Percentiles rank a stretch among this genome's conserved stretches.
These are phyloP conservation scores for Termitomyces sp. DNA, from an alignment of 1,284 basidiomycete species.

Conservation along the genomic window DNA sequence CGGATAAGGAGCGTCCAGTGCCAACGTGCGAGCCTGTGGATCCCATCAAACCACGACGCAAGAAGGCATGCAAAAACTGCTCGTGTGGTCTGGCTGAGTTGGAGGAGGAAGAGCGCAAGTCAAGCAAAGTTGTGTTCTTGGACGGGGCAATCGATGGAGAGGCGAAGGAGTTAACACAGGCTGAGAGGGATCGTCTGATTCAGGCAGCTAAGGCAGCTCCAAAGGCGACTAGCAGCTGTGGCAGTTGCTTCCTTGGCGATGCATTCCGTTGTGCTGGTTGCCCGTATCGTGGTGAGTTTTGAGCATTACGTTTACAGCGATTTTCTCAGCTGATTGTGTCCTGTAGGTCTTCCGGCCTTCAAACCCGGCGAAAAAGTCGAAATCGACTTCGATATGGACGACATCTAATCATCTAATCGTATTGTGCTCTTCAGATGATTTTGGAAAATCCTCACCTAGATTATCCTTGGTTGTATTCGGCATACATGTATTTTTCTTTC, in stretches of 20 bases:
- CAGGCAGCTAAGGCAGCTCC: conserved; percentile 62
- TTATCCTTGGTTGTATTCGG: not conserved
- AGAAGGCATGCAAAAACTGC: conserved; percentile 93
- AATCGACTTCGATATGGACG: conserved; percentile 82
- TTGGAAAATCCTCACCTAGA: not conserved
- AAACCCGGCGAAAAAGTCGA: conserved; percentile 98
- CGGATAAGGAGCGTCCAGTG: conserved; percentile 65
- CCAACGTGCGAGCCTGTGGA: conserved; percentile 62
- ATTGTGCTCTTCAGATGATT: not conserved
- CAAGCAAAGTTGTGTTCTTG: conserved; percentile 60
- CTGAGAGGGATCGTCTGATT: conserved; percentile 60
- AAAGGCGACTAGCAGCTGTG: conserved; percentile 93
- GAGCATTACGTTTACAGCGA: conserved; percentile 7
- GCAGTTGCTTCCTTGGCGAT: conserved; percentile 97
- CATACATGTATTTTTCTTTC: not conserved
- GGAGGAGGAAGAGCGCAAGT: conserved; percentile 71
- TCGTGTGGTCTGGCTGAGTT: conserved; percentile 91
- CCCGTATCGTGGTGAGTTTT: conserved; percentile 84
- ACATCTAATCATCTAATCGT: conserved; percentile 49
- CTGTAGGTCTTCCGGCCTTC: conserved; percentile 87
- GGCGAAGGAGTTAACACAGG: conserved; percentile 59
- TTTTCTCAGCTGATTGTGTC: conserved; percentile 11
- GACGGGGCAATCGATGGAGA: conserved; percentile 54
- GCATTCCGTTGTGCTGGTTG: conserved; percentile 95
- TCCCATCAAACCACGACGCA: conserved; percentile 52